Evolutionary conservation across 768 basidiomycete species (phyloP), one percentile per base, ranked within the genome.

Genomic region (Omphalotus guepiniiformis): DNA sequence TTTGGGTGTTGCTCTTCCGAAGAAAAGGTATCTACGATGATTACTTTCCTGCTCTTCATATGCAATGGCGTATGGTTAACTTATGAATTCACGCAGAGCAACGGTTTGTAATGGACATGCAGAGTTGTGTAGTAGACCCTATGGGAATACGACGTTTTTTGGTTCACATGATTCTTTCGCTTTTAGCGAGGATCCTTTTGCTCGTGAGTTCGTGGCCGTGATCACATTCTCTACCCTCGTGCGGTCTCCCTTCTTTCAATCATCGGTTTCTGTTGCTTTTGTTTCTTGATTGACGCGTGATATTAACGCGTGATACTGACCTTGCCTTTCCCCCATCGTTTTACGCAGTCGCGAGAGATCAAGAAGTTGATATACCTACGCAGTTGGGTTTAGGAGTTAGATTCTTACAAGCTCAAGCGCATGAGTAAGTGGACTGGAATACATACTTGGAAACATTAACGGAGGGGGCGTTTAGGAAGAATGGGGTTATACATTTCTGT

Each of bases 71-170:
- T 9, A 9, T 32, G 30, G n/a, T n/a, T 9, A n/a, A 32, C 30
- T 9, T n/a, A n/a, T n/a, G 30, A 9, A n/a, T 32, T 32, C n/a
- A n/a, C 15, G 25, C 29, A 74, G 71, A 48, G 69, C 73, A 5
- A 70, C 66, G 0, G 68, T 77, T 6, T 88, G 84, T 63, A 88
- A 88, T 58, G 83, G 84, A 0, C 75, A 75, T 39, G 67, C 81
- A 0, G 81, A 83, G 53, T 65, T 86, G 3, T 88, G 85, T 60
- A 55, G 65, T 46, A 67, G 79, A 23, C 63, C 63, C 26, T 88
- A 85, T 57, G 76, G 70, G 30, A 76, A 76, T 45, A 67, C 71
- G 18, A 75, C 74, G 0, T 72, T 67, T 46, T 41, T 76, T n/a
- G 72, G 71, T 53, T 72, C 79, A 1, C 81, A 83, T 51, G 73